Conservation (phyloP, 345 rosid species). For the Eucalyptus sp. region DNA sequence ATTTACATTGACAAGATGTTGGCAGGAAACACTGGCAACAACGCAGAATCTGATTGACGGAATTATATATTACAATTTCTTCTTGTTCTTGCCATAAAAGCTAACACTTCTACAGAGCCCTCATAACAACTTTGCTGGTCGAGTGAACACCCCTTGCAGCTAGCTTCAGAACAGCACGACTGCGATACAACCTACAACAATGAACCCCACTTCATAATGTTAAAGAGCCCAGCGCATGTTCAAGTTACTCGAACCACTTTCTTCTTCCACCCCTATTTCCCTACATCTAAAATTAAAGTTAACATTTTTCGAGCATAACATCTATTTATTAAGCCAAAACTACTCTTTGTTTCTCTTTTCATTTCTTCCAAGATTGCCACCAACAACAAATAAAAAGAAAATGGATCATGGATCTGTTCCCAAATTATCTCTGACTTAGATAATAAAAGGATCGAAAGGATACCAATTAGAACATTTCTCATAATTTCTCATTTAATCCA, state of each 20-base stretch:
- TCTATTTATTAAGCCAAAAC: neutral
- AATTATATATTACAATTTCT: neutral
- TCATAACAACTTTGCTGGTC: constrained; percentile 58
- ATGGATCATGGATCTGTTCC: neutral
- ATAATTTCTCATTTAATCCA: neutral
- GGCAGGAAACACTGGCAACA: too few relatives aligned
- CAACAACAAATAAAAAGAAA: neutral
- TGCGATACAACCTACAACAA: constrained; percentile 47
- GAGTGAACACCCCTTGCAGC: constrained; percentile 64
- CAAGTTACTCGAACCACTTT: neutral
- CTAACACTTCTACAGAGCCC: constrained; percentile 29
- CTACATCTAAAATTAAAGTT: neutral
- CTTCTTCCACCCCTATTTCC: neutral
- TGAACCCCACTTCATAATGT: neutral
- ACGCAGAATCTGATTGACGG: neutral
- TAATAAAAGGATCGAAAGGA: neutral
- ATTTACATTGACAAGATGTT: neutral
- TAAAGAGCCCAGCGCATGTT: neutral
- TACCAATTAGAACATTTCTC: neutral
- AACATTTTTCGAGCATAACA: neutral
- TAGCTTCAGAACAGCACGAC: constrained; percentile 47
- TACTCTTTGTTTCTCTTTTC: neutral
- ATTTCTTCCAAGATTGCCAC: neutral
- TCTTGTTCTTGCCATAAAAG: neutral
- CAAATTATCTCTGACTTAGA: neutral